Evolutionary conservation across 257 asterid genomes (phyloP), one percentile per base, ranked within the genome.

Genomic region (Lavandula angustifolia): DNA sequence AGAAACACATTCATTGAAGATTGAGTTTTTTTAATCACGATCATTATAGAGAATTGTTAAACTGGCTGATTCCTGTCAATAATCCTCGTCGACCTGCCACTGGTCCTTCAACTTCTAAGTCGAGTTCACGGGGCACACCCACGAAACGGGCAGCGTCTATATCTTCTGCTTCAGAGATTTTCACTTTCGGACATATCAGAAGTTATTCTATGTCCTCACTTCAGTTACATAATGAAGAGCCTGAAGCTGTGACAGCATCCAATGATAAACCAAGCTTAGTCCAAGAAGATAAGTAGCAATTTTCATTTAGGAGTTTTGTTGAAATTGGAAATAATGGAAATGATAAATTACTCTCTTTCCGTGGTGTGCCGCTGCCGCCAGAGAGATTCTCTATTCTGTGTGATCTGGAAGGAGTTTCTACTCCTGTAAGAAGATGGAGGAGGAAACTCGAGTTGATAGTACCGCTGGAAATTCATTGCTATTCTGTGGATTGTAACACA

Each of bases 171-270:
- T 79, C 97, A 46, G 95, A 87, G 77, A 70, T 87, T 62, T 87
- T 84, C 67, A 81, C 96, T 53, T 87, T 87, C 54, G 85, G 96
- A 67, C 68, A 86, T 73, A 81, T 83, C 68, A 87, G 96, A 81
- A 94, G 99, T 75, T 88, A 90, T 68, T 94, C 99, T 59, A 90
- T 94, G 99, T 85, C 96, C 59, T 85, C 98, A 71, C 84, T 90
- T 66, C 95, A 94, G 12, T 86, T 80, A 69, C 76, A 79, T 68
- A 66, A 38, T 48, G 38, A 75, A 64, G 86, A 85, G 46, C 73
- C 94, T 40, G 79, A 86, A 65, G 69, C 87, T 54, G 75, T 42
- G 76, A 66, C 87, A 63, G 42, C 80, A 56, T 75, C 86, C 67
- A 57, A 55, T 75, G 64, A 83, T 56, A 79, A 78, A 75, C 77